Evolutionary conservation across 1,284 basidiomycete genomes (phyloP).

Genomic region (Inonotus hispidus): DNA sequence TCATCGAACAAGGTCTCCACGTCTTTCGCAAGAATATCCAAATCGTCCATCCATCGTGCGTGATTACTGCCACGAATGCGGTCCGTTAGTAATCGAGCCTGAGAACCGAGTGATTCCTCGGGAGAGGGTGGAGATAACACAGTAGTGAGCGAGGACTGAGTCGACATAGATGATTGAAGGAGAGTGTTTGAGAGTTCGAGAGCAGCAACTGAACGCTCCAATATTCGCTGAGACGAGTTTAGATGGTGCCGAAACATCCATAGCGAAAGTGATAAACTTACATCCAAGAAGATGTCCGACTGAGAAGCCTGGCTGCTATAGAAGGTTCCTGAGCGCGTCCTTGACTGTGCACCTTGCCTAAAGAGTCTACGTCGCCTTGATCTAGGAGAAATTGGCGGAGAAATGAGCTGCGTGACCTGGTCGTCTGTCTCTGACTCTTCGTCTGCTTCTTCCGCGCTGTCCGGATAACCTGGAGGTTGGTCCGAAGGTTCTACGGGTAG

Average conservation of each 20-base stretch:
- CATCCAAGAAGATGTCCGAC: constrained; percentile 22
- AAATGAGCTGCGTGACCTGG: constrained; percentile 20
- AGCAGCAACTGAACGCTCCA: constrained; percentile 75
- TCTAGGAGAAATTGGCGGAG: constrained; percentile 19
- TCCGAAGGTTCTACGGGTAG: constrained; percentile 38
- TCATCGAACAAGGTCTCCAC: constrained; percentile 51
- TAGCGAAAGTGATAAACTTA: constrained; percentile 19
- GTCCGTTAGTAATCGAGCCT: constrained; percentile 43
- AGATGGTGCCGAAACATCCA: background rate
- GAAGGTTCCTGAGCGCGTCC: constrained; percentile 17
- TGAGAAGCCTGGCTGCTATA: constrained; percentile 26
- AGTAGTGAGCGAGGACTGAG: constrained; percentile 53
- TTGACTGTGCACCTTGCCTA: constrained; percentile 16
- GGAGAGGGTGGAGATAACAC: constrained; percentile 34
- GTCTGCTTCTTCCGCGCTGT: constrained; percentile 71
- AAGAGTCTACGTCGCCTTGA: constrained; percentile 21
- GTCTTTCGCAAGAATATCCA: constrained; percentile 57
- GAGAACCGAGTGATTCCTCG: constrained; percentile 40
- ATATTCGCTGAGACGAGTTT: constrained; percentile 55
- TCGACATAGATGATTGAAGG: constrained; percentile 65
- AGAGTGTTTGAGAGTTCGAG: constrained; percentile 77
- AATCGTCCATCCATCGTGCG: constrained; percentile 58
- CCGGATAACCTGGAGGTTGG: constrained; percentile 67
- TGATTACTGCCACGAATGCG: constrained; percentile 43
- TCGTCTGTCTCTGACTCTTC: constrained; percentile 63